Percentiles rank a stretch among this genome's conserved stretches.
phyloP scores from a whole-genome alignment of 345 rosid species.

The Balakata baccata region DNA sequence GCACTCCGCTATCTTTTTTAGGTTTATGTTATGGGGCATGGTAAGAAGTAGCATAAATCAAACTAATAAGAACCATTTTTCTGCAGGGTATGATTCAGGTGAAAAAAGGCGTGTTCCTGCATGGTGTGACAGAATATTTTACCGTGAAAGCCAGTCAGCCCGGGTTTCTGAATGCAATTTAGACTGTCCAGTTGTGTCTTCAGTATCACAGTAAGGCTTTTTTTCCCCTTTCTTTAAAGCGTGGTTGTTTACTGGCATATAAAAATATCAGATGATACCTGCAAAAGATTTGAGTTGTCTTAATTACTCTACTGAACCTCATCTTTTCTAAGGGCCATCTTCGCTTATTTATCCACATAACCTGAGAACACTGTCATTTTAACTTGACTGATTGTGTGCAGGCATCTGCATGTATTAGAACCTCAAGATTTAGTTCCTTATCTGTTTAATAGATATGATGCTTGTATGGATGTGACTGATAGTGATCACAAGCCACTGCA shows the following conservation, averaged over 20 bases:
- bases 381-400: background rate
- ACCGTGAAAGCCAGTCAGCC: constrained; percentile 69
- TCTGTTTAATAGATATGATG: constrained; percentile 61
- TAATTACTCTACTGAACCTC: background rate
- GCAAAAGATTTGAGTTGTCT: background rate
- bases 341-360: background rate
- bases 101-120: constrained; percentile 99
- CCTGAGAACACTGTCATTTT: too few species aligned
- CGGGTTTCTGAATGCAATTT: constrained; percentile 65
- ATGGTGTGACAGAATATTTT: constrained; percentile 96
- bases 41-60: background rate
- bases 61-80: constrained; percentile 1
- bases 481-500: constrained; percentile 98
- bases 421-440: background rate
- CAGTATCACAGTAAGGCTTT: constrained; percentile 59
- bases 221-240: background rate
- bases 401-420: background rate
- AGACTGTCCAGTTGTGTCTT: constrained; percentile 83
- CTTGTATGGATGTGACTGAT: constrained; percentile 95
- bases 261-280: background rate
- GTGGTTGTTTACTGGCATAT: background rate
- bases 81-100: constrained; percentile 90
- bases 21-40: background rate
- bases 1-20: background rate
- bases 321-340: background rate